These are phyloP conservation scores for Colletotrichum karsti DNA, from an alignment of 2,329 filamentous ascomycete genomes.

Conservation along the genomic window DNA sequence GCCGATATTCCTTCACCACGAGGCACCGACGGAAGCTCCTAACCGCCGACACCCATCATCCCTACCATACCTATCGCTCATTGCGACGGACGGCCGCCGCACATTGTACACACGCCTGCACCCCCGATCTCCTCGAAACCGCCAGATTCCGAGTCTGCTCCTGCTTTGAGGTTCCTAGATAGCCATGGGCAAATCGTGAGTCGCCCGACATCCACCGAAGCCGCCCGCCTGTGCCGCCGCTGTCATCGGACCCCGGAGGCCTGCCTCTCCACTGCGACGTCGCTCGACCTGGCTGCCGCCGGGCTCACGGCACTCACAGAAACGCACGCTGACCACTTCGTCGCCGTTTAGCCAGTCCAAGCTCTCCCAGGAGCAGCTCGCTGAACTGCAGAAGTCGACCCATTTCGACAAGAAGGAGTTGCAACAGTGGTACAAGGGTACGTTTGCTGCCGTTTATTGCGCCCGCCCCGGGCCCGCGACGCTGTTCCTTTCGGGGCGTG, in stretches of 20 bases:
- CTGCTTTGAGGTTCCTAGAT: background rate
- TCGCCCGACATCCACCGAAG: background rate
- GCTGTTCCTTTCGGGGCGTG: background rate
- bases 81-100: slow-evolving; percentile 1
- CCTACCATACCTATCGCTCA: background rate
- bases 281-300: background rate
- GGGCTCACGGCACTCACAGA: too few relatives aligned
- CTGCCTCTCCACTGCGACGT: too few relatives aligned
- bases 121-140: background rate
- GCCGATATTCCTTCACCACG: background rate
- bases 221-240: background rate
- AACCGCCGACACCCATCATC: background rate
- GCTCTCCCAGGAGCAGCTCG: slow-evolving; percentile 94
- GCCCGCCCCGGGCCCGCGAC: too few relatives aligned
- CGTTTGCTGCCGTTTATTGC: too few relatives aligned
- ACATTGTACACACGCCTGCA: background rate
- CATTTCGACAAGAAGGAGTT: slow-evolving; percentile 99
- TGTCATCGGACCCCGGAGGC: too few relatives aligned
- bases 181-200: slow-evolving; percentile 59
- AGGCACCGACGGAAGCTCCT: slow-evolving; percentile 1
- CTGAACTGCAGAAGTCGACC: slow-evolving; percentile 94
- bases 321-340: background rate
- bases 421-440: slow-evolving; percentile 99
- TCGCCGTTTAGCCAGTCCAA: slow-evolving; percentile 88
- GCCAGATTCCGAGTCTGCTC: background rate